Evolutionary conservation across 805 yeast species (phyloP).

Genomic region (Saccharomycopsis oosterbeekiorum): DNA sequence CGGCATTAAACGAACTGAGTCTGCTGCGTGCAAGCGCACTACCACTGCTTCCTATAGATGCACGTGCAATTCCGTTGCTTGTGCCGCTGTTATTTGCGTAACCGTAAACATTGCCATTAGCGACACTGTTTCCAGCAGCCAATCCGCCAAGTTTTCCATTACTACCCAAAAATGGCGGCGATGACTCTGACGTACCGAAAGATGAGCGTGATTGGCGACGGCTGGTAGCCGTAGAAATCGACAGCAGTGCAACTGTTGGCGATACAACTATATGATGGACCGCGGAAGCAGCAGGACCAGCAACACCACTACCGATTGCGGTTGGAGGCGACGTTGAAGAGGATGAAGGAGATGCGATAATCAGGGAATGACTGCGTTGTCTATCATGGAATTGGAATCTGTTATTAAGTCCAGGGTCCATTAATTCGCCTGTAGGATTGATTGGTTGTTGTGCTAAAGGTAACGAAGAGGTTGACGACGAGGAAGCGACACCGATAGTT

Average conservation of each 20-base stretch:
- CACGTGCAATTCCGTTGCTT: not conserved
- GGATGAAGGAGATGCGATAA: constrained; percentile 1
- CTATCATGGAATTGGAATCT: constrained; percentile 17
- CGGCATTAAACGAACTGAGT: constrained; percentile 15
- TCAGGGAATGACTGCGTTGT: constrained; percentile 15
- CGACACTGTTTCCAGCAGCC: not conserved
- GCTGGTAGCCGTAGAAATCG: not conserved
- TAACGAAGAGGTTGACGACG: not conserved
- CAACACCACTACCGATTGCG: not conserved
- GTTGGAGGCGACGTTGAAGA: not conserved
- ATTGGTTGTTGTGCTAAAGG: not conserved
- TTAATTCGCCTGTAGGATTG: not conserved
- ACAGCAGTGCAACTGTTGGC: not conserved
- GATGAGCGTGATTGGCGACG: constrained; percentile 14
- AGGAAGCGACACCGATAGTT: not conserved
- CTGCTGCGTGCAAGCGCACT: constrained; percentile 9
- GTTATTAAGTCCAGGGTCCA: constrained; percentile 8
- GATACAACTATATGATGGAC: not conserved
- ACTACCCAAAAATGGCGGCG: not conserved
- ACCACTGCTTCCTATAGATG: not conserved
- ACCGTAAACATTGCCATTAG: not conserved
- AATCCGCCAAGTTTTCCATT: not conserved
- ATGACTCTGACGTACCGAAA: constrained; percentile 2
- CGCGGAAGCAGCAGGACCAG: not conserved
- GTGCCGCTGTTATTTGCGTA: not conserved